These are phyloP conservation scores for Knufia petricola DNA, from an alignment of 2,329 filamentous ascomycete genomes.

Conservation along the genomic window DNA sequence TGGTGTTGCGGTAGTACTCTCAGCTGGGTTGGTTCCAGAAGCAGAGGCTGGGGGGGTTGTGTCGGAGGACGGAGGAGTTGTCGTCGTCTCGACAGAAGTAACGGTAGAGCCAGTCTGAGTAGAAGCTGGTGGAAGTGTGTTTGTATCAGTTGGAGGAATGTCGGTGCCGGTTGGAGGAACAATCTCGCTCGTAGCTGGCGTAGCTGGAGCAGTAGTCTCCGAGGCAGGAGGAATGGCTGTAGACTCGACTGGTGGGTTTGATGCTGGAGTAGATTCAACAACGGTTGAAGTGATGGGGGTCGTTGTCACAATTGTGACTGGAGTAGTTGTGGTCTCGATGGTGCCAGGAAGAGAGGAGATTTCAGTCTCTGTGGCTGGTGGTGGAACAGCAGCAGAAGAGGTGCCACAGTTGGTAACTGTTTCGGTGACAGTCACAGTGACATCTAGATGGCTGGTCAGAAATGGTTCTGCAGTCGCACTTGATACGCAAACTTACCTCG, in stretches of 20 bases:
- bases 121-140: slow-evolving; percentile 1
- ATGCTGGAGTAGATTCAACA: neutral
- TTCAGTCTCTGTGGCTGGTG: slow-evolving; percentile 3
- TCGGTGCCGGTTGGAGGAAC: neutral
- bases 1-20: slow-evolving; percentile 13
- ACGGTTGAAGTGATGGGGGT: slow-evolving; percentile 4
- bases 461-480: slow-evolving; percentile 5
- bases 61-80: neutral
- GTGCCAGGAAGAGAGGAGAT: neutral
- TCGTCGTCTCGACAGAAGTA: slow-evolving; percentile 11
- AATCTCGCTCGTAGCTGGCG: neutral
- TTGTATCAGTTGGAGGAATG: neutral
- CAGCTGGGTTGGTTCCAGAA: slow-evolving; percentile 5
- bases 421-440: slow-evolving; percentile 9
- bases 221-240: slow-evolving; percentile 5
- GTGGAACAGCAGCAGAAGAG: slow-evolving; percentile 2
- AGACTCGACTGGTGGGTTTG: slow-evolving; percentile 3
- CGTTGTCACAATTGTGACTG: slow-evolving; percentile 6
- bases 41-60: slow-evolving; percentile 1
- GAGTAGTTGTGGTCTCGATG: neutral
- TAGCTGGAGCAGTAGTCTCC: slow-evolving; percentile 10
- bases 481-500: slow-evolving; percentile 15
- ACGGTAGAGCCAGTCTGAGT: slow-evolving; percentile 9
- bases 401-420: slow-evolving; percentile 8
- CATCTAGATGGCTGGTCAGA: slow-evolving; percentile 9